Evolutionary conservation across 148 eudicot species (phyloP), one percentile per base, ranked within the genome.

Genomic region (Dysphania ambrosioides): DNA sequence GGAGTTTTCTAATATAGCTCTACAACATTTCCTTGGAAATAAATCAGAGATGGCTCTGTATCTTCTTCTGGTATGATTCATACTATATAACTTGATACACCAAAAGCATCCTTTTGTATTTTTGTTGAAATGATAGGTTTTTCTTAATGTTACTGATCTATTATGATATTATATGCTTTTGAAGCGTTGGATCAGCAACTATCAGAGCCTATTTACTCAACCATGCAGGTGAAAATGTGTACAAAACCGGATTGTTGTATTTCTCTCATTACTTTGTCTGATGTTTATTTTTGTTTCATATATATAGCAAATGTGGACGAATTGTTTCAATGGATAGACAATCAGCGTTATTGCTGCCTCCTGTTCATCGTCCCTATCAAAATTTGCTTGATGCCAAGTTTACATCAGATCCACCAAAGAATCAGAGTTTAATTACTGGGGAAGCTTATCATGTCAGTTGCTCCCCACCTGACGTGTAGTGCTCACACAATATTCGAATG

Each of bases 1-100:
- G 98, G 97, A 92, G 73, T 88, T 90, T 79, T 88, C 97, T 60
- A 86, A 88, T 69, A 77, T 88, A 82, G 99, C 95, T 79, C 75
- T 90, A 83, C 97, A 90, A 81, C 80, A 92, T 86, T 88, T 95
- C 75, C 77, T 85, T 56, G 89, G 86, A 71, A 70, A 72, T 82
- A 83, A 82, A 47, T 72, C 87, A 9, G 92, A 87, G 74, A 86
- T 82, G 58, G 88, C 91, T 67, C 82, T 95, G 40, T 75, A 83
- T 76, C 72, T 80, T 34, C 77, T 93, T 30, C 74, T 93, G 98
- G 97, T 93, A 88, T 74, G 79, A 31, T 27, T 63, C 21, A 40
- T 6, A n/a, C n/a, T n/a, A 15, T 56, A 24, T 27, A 34, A 23
- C 21, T 68, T 8, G 58, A 40, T 66, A 56, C 61, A 27, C 32